Evolutionary conservation across 2,329 filamentous ascomycete species (phyloP), one percentile per base, ranked within the genome.

Genomic region (Curvularia lunata): DNA sequence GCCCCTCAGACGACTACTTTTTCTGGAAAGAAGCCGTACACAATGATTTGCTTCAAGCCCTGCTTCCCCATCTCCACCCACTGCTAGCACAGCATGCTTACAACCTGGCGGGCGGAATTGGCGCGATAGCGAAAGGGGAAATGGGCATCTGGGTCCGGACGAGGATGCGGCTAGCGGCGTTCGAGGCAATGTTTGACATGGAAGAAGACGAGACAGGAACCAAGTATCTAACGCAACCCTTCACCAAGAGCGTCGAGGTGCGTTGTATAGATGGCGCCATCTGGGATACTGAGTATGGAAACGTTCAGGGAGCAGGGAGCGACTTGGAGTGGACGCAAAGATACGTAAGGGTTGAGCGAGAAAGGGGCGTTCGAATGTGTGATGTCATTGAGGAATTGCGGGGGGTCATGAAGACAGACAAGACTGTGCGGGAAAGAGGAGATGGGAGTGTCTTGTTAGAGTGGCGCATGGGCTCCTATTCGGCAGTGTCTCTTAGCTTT

Each of bases 311-410:
- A 18, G 45, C 47, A 43, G 10, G 12, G 9, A 47, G 25, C 3
- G n/a, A 21, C 6, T 51, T 47, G 38, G 46, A 50, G 23, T 54
- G 57, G 25, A 19, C 49, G n/a, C 13, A 48, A 9, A 48, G 45
- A 2, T 61, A 46, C 25, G 53, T 65, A 4, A 56, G 45, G 5
- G 32, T 65, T 2, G 55, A 65, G 52, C 51, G 63, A 12, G 38
- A 62, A 27, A 38, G 21, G 4, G 63, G 61, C 0, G 59, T 65
- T 8, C 54, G 51, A 5, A 48, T 65, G 50, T 32, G 47, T 2
- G 64, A 65, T 43, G 53, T 64, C 9, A 13, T 58, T 12, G 53
- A 61, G 7, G 63, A 65, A 19, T 16, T 67, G 52, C 52, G 40
- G 21, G 56, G 57, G 13, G 16, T 55, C 12, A 41, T 60, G 25